Base-by-base conservation (phyloP, 176 grass and related monocot genomes). In the Zizania latifolia region DNA sequence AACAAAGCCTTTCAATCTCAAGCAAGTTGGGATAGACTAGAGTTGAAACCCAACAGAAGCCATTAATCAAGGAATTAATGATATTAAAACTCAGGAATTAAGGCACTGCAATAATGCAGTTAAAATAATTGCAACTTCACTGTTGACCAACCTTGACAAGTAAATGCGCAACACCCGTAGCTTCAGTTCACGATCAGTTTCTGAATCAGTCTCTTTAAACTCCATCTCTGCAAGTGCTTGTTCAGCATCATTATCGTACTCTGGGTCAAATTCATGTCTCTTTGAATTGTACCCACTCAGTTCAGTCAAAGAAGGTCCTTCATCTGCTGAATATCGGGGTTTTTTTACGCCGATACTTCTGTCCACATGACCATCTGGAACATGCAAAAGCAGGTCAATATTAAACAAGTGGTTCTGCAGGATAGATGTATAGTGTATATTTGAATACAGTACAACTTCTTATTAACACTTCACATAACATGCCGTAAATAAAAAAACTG, bases 181-280 rank as follows among this genome's bases (percentile, higher is more conserved):
- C 85, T 99, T 99, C 72, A 99, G 58, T 69, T 99, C 91, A 35
- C 88, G 81, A 50, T 99, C 95, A 59, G 82, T 91, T 82, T 94
- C 95, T 0, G 69, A 83, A 67, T 99, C 95, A 53, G 84, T 94
- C 81, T 99, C 95, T 83, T 94, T 99, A 53, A 99, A 94, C 54
- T 94, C 95, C 95, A 99, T 99, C 63, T 99, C 95, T 53, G 95
- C 91, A 8, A 99, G 87, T 41, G 95, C 86, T 71, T 94, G 91
- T 59, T 99, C 95, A 36, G 95, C 95, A 79, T 99, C 89, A 53
- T 99, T 94, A 65, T 99, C 95, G 77, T 99, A 99, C 76, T 99
- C 95, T 7, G 95, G 95, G 65, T 99, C 95, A 92, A 99, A 99
- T 62, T 99, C 95, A 15, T 92, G 84, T 44, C 95, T 89, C 79